Base-by-base conservation (phyloP, 306 rosid genomes). In the Morella rubra region DNA sequence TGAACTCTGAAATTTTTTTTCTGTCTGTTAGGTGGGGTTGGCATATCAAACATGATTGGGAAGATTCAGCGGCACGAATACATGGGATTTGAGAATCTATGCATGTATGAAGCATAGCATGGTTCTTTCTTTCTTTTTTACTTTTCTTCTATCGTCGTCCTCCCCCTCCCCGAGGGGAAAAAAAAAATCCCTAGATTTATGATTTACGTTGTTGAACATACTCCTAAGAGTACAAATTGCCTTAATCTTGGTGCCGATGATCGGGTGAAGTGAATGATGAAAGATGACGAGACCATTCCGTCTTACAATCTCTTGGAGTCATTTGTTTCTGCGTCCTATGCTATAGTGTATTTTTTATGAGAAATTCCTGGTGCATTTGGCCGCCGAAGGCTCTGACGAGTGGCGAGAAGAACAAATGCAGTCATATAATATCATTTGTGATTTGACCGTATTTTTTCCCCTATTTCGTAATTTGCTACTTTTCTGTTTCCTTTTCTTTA, bases 31-130 rank as follows among this genome's bases (percentile, higher is more conserved):
- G 98, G 98, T 62, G 98, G 98, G 67, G 92, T 94, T 42, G 97
- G 98, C 69, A 84, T 94, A 70, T 74, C 81, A 82, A 84, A 87
- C 70, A 86, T 89, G 91, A 67, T 94, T 37, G 60, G 65, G 51
- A 89, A 87, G 89, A 83, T 92, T 54, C 41, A 80, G 44, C 82
- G 16, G 51, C 54, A 89, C 19, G 96, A 89, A 44, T 94, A 92
- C 69, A 94, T 94, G 98, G 98, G 98, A 61, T 94, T 94, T 51
- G 95, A 89, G 80, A 79, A 92, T 76, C 86, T 94, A 27, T 94
- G 98, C 96, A 89, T 81, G 44, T 90, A 90, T 8, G 80, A 76
- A 0, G 80, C 67, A 55, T 87, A 81, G 71, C 77, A 0, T 18
- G 50, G 8, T 65, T 42, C 13, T 8, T 9, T 41, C n/a, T n/a